Base-by-base conservation (phyloP, 2,329 filamentous ascomycete species). In the Pseudogymnoascus sp. region DNA sequence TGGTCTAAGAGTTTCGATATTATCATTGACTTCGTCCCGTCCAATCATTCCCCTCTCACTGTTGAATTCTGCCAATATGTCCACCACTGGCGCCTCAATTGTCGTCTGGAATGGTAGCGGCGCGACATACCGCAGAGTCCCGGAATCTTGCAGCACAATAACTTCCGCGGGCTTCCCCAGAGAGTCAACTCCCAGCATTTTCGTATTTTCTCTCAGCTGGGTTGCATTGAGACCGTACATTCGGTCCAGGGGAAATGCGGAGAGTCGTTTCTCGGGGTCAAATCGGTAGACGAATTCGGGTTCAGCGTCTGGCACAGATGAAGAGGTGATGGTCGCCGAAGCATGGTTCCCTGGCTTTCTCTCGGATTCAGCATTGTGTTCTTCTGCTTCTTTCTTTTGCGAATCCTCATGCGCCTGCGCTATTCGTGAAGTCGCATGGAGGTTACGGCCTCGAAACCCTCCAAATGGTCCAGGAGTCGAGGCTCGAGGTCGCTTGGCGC, bases 81-180 rank as follows among this genome's bases (percentile, higher is more conserved):
- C 71, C 43, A 74, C 69, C 60, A 65, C 62, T 21, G 70, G 65
- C 11, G 67, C 45, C 23, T 67, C 21, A 36, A 61, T 39, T 14
- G 23, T 61, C 51, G 51, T 34, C 6, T 57, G 51, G n/a, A 39
- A 13, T 19, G 34, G 60, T 13, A 2, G n/a, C 5, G 51, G 13
- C 51, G 51, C 51, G 7, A 57, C 51, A 19, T 57, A 57, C 25
- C 51, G 51, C n/a, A 57, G 51, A 16, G 70, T 36, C 39, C 67
- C 65, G 1, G 69, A 69, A 63, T 74, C 72, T 66, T 69, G 69
- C n/a, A 75, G 68, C 14, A 75, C 68, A 57, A 75, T 68, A 16
- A 74, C 68, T 31, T 74, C 67, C 0, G 71, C 65, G 2, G 65
- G 64, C 16, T 70, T 67, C 14, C 71, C 72, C 36, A 73, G 64